These are phyloP conservation scores for Spongospora subterranea DNA, from an alignment of 208 protist genomes.

Conservation along the genomic window DNA sequence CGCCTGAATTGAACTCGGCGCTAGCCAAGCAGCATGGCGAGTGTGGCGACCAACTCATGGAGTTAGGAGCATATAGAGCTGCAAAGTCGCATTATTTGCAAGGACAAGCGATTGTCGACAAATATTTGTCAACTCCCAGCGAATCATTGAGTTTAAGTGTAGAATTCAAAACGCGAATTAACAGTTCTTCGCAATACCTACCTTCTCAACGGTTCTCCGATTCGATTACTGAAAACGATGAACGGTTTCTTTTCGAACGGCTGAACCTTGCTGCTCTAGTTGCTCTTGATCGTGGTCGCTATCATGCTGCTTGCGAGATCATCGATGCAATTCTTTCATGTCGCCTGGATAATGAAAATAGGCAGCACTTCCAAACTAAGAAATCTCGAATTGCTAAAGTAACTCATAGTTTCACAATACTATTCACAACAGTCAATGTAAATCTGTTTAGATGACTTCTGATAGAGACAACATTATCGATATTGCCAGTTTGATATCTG, in stretches of 20 bases:
- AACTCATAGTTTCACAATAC: too few relatives aligned
- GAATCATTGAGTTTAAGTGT: not conserved
- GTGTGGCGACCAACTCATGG: not conserved
- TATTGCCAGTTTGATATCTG: too few relatives aligned
- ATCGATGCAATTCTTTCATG: not conserved
- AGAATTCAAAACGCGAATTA: not conserved
- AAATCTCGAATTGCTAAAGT: not conserved
- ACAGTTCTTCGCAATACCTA: not conserved
- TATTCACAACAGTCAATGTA: too few relatives aligned
- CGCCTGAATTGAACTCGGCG: not conserved
- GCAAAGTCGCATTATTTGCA: not conserved
- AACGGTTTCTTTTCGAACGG: slow-evolving; percentile 54
- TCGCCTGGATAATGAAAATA: not conserved
- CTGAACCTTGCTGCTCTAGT: slow-evolving; percentile 30
- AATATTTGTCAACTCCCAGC: not conserved
- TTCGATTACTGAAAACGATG: not conserved
- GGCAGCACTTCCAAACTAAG: slow-evolving; percentile 40
- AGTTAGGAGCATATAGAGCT: not conserved
- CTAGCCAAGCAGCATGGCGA: slow-evolving; percentile 13
- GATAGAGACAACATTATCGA: too few relatives aligned
- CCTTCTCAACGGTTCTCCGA: not conserved
- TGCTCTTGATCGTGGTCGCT: slow-evolving; percentile 6
- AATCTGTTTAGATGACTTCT: too few relatives aligned
- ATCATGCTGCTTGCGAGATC: not conserved
- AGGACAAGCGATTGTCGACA: not conserved